phyloP scores from a whole-genome alignment of 2,329 filamentous ascomycete species.

The Leptodontidium sp. region DNA sequence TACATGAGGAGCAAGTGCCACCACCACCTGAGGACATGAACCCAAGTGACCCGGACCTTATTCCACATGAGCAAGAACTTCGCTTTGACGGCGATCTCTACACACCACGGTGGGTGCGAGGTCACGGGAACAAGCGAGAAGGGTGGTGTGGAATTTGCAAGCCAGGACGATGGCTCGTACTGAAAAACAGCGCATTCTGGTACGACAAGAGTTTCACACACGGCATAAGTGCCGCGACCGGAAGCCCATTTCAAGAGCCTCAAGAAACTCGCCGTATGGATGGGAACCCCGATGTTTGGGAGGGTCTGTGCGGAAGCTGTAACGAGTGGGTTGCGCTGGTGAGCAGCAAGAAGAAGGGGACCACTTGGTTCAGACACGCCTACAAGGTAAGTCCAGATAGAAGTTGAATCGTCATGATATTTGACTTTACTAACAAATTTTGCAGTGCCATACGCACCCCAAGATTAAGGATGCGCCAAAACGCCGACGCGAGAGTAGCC shows the following conservation, averaged over 20 bases:
- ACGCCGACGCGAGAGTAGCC: slow-evolving; percentile 68
- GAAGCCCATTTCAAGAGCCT: slow-evolving; percentile 79
- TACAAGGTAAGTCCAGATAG: slow-evolving; percentile 71
- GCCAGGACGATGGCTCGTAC: slow-evolving; percentile 82
- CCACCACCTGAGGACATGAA: slow-evolving; percentile 85
- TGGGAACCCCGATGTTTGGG: slow-evolving; percentile 82
- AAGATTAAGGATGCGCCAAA: slow-evolving; percentile 78
- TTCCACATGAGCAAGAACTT: slow-evolving; percentile 80
- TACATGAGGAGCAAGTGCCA: slow-evolving; percentile 76
- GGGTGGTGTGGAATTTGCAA: slow-evolving; percentile 93
- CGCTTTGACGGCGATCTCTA: slow-evolving; percentile 84
- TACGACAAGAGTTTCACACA: slow-evolving; percentile 93
- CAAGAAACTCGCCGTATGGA: slow-evolving; percentile 79
- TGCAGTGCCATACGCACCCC: slow-evolving; percentile 71
- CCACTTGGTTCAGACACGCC: slow-evolving; percentile 88
- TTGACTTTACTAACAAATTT: slow-evolving; percentile 23
- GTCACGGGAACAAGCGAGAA: slow-evolving; percentile 86
- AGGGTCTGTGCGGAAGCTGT: slow-evolving; percentile 80
- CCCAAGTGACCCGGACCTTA: slow-evolving; percentile 76
- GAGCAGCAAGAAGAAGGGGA: slow-evolving; percentile 91
- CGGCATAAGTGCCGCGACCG: slow-evolving; percentile 83
- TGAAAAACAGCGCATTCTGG: slow-evolving; percentile 93
- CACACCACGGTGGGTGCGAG: slow-evolving; percentile 84
- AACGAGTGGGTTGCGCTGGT: slow-evolving; percentile 83
- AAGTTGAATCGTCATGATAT: not conserved